These are phyloP conservation scores for Malbranchea cinnamomea DNA, from an alignment of 2,329 filamentous ascomycete genomes.

Conservation along the genomic window DNA sequence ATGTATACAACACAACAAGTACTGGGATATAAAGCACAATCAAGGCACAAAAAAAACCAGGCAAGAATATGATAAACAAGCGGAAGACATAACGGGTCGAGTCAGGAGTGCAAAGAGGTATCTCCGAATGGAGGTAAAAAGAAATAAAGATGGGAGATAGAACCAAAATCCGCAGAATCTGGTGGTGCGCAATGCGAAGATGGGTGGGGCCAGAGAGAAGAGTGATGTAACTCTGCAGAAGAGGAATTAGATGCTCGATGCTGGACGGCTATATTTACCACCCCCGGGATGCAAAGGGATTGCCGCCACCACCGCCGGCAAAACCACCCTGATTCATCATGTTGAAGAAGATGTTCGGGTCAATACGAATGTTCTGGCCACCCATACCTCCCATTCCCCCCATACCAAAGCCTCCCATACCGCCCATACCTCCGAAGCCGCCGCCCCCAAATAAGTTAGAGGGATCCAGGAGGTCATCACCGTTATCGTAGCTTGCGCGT, in stretches of 20 bases:
- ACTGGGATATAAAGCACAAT: background rate
- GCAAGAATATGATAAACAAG: background rate
- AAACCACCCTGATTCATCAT: slow-evolving; percentile 60
- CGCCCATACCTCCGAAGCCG: slow-evolving; percentile 28
- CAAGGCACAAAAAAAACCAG: background rate
- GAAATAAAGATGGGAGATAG: too few species aligned
- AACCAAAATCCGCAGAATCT: too few species aligned
- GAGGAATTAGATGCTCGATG: background rate
- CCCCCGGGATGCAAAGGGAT: slow-evolving; percentile 19
- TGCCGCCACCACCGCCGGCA: slow-evolving; percentile 33
- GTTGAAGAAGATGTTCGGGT: slow-evolving; percentile 65
- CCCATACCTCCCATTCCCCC: slow-evolving; percentile 26
- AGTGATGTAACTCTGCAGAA: background rate
- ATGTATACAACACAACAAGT: too few species aligned
- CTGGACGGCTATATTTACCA: slow-evolving; percentile 4
- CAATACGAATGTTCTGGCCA: slow-evolving; percentile 39
- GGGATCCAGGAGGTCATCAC: slow-evolving; percentile 78
- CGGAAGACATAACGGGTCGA: too few species aligned
- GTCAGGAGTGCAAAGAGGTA: too few species aligned
- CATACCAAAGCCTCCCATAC: slow-evolving; percentile 43
- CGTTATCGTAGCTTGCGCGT: slow-evolving; percentile 78
- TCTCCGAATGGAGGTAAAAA: too few species aligned
- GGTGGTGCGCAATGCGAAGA: too few species aligned
- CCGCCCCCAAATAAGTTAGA: slow-evolving; percentile 67
- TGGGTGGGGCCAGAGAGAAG: too few species aligned